Base-by-base conservation (phyloP, 2,329 filamentous ascomycete species). In the Fusarium illudens region DNA sequence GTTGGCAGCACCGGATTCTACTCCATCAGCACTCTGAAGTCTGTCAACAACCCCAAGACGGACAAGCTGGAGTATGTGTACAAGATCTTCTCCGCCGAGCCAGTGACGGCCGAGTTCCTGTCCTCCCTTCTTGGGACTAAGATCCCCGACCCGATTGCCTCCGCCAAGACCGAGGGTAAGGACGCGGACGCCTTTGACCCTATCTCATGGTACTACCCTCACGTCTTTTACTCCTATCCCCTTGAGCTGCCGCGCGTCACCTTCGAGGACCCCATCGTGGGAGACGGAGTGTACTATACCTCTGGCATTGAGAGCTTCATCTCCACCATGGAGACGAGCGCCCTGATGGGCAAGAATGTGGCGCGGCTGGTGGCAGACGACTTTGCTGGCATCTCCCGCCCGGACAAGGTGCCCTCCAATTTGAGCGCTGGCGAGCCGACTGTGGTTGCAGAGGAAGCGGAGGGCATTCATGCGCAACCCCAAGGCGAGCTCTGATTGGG, bases 311-410 rank as follows among this genome's bases (percentile, higher is more conserved):
- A 98, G 80, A 91, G 91, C 71, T 97, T 99, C 77, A 96, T 98
- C 71, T 96, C 92, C 10, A 97, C 94, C 0, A 98, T 99, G 96
- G 96, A 99, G 83, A 97, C 96, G 7, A 97, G 90, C 77, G 92
- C 93, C 1, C 79, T 98, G 70, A 96, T 96, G 89, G 96, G 96
- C 1, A 93, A 87, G 86, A 96, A 96, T 75, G 89, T 96, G 19
- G 93, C 92, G 9, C 85, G 84, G 66, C 80, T 96, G 56, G 83
- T 95, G 46, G 84, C 89, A 1, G 87, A 94, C 72, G 86, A 87
- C 53, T 88, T 73, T 77, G 67, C 78, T 65, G 72, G 75, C 49
- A 66, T 72, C 25, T 60, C 62, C 37, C 60, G 36, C 25, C 60
- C 57, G 20, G 52, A 66, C n/a, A 50, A 63, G 51, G 36, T 52